Conservation (phyloP, 106 monocot species). For the Gastrodia elata region DNA sequence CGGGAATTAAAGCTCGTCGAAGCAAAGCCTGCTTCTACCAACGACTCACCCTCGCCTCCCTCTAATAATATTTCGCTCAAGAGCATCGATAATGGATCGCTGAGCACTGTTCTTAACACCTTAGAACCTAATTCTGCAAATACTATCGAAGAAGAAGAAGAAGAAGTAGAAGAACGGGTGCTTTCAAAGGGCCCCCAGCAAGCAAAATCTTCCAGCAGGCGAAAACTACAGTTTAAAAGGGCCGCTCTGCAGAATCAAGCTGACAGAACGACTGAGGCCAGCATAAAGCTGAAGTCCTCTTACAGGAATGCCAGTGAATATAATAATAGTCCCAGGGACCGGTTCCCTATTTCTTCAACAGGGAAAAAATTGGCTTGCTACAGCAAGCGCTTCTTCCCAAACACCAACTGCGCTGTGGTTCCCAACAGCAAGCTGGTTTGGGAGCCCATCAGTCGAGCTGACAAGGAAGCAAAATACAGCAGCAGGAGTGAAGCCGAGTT, state of each 20-base stretch:
- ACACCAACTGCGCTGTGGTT: conserved; percentile 17
- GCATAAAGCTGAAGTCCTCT: conserved; percentile 4
- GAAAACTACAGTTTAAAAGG: conserved; percentile 43
- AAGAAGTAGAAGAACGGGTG: conserved; percentile 18
- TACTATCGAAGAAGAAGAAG: conserved; percentile 16
- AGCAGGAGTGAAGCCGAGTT: conserved; percentile 18
- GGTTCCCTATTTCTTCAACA: no score
- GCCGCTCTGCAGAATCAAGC: conserved; percentile 22
- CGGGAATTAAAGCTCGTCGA: conserved; percentile 43
- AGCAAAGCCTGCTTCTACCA: conserved; percentile 14
- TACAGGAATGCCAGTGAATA: conserved; percentile 20
- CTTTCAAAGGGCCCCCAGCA: conserved; percentile 32
- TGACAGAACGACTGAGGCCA: conserved; percentile 29
- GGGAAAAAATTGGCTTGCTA: conserved; percentile 27
- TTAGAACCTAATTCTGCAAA: conserved; percentile 10
- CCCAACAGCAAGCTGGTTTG: conserved; percentile 46
- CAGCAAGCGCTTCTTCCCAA: conserved; percentile 14
- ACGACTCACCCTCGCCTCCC: background rate
- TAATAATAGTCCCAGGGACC: conserved; percentile 31
- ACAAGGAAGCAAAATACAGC: conserved; percentile 31
- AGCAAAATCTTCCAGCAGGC: conserved; percentile 63
- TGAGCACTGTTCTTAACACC: conserved; percentile 13
- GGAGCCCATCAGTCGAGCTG: conserved; percentile 62
- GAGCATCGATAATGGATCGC: conserved; percentile 25
- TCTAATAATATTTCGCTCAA: conserved; percentile 24